These are phyloP conservation scores for Saccharomycopsis oosterbeekiorum DNA, from an alignment of 805 yeast species.

Conservation along the genomic window DNA sequence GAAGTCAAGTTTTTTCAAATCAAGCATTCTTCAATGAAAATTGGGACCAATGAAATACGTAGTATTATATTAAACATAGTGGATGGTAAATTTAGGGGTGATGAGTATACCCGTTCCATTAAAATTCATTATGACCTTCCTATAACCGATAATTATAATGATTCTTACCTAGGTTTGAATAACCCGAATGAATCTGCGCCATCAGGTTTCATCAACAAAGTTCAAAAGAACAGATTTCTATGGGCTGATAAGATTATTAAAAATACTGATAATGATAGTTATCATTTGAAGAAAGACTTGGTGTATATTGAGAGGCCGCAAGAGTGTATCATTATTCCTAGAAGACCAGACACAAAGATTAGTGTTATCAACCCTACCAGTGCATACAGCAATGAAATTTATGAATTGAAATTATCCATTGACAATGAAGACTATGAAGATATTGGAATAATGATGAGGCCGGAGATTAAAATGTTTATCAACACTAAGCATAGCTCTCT, in stretches of 20 bases:
- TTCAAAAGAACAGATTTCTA: conserved; percentile 10
- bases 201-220: conserved; percentile 1
- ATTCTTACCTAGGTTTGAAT: conserved; percentile 8
- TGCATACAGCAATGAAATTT: conserved; percentile 27
- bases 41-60: conserved; percentile 23
- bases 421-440: conserved; percentile 26
- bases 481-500: background rate
- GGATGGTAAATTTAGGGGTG: background rate
- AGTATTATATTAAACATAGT: conserved; percentile 12
- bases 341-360: conserved; percentile 29
- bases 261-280: conserved; percentile 3
- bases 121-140: background rate
- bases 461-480: conserved; percentile 14
- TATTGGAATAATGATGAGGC: conserved; percentile 25
- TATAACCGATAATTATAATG: background rate
- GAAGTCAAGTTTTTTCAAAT: conserved; percentile 13
- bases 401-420: conserved; percentile 22
- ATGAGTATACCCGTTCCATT: background rate
- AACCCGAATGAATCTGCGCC: conserved; percentile 10
- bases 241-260: conserved; percentile 16
- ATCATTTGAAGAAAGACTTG: conserved; percentile 5
- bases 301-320: conserved; percentile 20
- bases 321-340: conserved; percentile 28
- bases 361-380: conserved; percentile 21
- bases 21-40: conserved; percentile 19